Evolutionary conservation across 768 basidiomycete species (phyloP), one percentile per base, ranked within the genome.

Genomic region (Pulveroboletus sp.): DNA sequence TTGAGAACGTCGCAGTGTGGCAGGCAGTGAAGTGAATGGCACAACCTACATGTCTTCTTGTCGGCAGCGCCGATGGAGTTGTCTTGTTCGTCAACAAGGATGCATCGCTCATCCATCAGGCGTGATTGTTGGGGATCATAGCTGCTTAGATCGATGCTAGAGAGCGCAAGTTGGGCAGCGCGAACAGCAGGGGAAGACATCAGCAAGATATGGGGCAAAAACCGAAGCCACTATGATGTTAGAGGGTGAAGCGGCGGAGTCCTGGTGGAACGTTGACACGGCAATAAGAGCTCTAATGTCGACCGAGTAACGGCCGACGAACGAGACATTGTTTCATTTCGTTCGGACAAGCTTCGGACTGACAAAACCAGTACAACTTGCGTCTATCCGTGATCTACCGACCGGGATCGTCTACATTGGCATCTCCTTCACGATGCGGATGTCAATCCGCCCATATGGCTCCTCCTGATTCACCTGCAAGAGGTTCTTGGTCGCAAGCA

Each of bases 51-150:
- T 18, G 90, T 93, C 74, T 98, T 99, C 77, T 99, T 99, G 70
- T 93, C 90, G 54, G 84, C 77, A 24, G 91, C 87, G 24, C 93
- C 93, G 43, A 93, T 83, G 15, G 84, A 81, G 31, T 78, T 79
- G 66, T 95, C 93, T 48, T 94, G 67, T 64, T 92, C 88, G 63
- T 93, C 89, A 30, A 94, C 90, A 38, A 95, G 78, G 64, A 95
- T 94, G 60, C 94, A 94, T 48, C 83, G 75, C 70, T 99, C 96
- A 59, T 93, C 90, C 96, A 99, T 99, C 50, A 99, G 76, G 53
- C 86, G 79, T 32, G 92, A 90, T 66, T 97, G 95, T 61, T 93
- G 91, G 10, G 86, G 79, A 66, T 97, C 94, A 78, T 97, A 97
- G 54, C 65, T 77, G 15, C 82, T 81, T 39, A 95, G 75, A 66